Evolutionary conservation across 2,329 filamentous ascomycete species (phyloP), one percentile per base, ranked within the genome.

Genomic region (Monilinia vaccinii-corymbosi): DNA sequence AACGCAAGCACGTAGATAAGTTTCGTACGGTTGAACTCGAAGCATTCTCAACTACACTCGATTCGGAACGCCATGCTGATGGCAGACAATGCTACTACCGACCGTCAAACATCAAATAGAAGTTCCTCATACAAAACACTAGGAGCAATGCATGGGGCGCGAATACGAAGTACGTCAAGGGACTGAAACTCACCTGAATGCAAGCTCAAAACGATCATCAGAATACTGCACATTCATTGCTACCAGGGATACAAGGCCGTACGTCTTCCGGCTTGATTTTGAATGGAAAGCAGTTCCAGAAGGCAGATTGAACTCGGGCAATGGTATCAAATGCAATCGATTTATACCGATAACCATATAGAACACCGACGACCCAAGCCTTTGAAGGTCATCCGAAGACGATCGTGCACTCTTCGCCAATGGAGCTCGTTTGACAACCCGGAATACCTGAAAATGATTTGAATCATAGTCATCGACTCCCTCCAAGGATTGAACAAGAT

Each of bases 271-370:
- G 31, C 67, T 68, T 44, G 62, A 80, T 75, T 62, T 79, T 75
- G 65, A 80, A 71, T 50, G 81, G 18, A 66, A 55, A 8, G 69
- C 56, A 23, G 64, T 63, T 14, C 63, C 82, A 81, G 31, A 77
- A 74, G 63, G 77, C 65, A 77, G 78, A 36, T 75, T 76, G 23
- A 78, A 74, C 65, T 84, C 87, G 46, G 83, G 79, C 36, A 86
- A 69, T n/a, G 85, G 84, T 49, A 89, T 79, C 52, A 89, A 68
- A 73, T 89, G 86, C 38, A 89, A 74, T 69, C 86, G 87, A 74
- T 88, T 84, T 36, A 86, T 78, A 23, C 86, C 86, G 69, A 89
- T 79, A 8, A 82, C 85, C 63, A 89, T 77, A 69, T 88, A 88
- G 71, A 82, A 88, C 28, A 87, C 80, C 11, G 80, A 83, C 11